Percentiles rank a stretch among this genome's conserved stretches.
Evolutionary conservation across 2,329 filamentous ascomycete species (phyloP).

Genomic region (Pezicula neosporulosa): DNA sequence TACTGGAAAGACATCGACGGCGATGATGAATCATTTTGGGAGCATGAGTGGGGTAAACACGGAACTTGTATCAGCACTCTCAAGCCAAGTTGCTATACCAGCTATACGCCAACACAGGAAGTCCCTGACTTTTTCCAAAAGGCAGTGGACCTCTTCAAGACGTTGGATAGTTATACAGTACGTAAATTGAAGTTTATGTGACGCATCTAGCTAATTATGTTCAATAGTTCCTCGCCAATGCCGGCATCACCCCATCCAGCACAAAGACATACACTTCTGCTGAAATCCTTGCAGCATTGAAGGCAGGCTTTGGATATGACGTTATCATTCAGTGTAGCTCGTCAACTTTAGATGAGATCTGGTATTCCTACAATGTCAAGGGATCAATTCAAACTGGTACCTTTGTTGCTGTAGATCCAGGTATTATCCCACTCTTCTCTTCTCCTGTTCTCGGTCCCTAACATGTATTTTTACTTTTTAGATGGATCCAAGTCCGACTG

Average conservation of each 20-base stretch:
- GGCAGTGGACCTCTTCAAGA: slow-evolving; percentile 63
- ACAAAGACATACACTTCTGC: slow-evolving; percentile 38
- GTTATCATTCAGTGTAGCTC: slow-evolving; percentile 42
- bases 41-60: slow-evolving; percentile 74
- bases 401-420: slow-evolving; percentile 36
- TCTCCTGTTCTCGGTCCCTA: not conserved
- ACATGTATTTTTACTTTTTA: not conserved
- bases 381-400: slow-evolving; percentile 47
- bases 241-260: slow-evolving; percentile 52
- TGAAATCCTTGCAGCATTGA: slow-evolving; percentile 38
- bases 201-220: slow-evolving; percentile 66
- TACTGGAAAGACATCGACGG: slow-evolving; percentile 71
- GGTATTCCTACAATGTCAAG: slow-evolving; percentile 51
- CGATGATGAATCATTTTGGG: slow-evolving; percentile 63
- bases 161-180: slow-evolving; percentile 60
- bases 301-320: slow-evolving; percentile 39
- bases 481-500: slow-evolving; percentile 47
- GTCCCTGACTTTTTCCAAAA: slow-evolving; percentile 67
- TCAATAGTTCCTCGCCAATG: slow-evolving; percentile 58
- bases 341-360: slow-evolving; percentile 45
- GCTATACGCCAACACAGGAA: slow-evolving; percentile 58
- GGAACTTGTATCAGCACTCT: slow-evolving; percentile 71
- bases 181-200: slow-evolving; percentile 21
- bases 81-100: slow-evolving; percentile 61
- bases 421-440: not conserved